Conservation (phyloP, 2,329 filamentous ascomycete genomes). For the Trichophyton verrucosum region DNA sequence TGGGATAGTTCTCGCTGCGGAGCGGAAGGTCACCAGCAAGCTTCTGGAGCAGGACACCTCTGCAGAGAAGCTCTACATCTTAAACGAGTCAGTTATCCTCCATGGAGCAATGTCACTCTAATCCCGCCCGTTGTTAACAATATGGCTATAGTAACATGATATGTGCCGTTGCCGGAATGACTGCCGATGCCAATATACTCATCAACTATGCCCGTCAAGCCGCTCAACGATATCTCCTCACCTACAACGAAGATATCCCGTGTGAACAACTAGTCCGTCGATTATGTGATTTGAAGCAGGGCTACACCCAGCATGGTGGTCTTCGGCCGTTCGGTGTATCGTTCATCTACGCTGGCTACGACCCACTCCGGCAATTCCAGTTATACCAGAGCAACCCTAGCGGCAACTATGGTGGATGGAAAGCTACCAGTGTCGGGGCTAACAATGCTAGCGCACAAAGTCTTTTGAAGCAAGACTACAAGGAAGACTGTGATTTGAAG, state of each 20-base stretch:
- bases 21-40: constrained; percentile 99
- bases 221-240: constrained; percentile 93
- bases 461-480: constrained; percentile 97
- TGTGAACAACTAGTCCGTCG: constrained; percentile 96
- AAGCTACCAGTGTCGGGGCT: constrained; percentile 92
- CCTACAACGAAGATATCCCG: constrained; percentile 99
- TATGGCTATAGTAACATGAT: constrained; percentile 78
- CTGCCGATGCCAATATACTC: constrained; percentile 97
- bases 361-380: constrained; percentile 92
- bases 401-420: constrained; percentile 98
- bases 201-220: constrained; percentile 99
- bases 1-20: constrained; percentile 93
- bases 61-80: constrained; percentile 97
- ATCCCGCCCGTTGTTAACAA: constrained; percentile 2
- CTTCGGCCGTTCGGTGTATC: constrained; percentile 95
- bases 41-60: constrained; percentile 98
- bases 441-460: constrained; percentile 98
- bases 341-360: constrained; percentile 98
- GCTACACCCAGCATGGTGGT: constrained; percentile 97
- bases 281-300: constrained; percentile 96
- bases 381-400: constrained; percentile 98
- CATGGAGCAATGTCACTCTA: not conserved
- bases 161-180: constrained; percentile 97
- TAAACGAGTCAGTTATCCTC: constrained; percentile 67
- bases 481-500: constrained; percentile 91